phyloP scores from a whole-genome alignment of 2,329 filamentous ascomycete genomes.

The Helminthosporium solani region DNA sequence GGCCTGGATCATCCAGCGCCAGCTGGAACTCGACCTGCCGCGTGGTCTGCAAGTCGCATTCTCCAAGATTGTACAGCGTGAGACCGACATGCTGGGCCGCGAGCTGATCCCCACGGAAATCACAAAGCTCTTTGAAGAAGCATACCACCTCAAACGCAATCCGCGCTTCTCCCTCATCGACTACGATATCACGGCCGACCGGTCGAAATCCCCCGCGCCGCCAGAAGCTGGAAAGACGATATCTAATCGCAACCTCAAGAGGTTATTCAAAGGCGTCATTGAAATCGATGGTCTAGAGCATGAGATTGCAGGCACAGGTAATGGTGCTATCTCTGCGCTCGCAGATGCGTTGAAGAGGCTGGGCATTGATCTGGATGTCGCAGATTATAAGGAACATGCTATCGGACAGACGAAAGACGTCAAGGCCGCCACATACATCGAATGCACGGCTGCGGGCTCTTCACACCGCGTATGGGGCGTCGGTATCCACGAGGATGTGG shows the following conservation, averaged over 20 bases:
- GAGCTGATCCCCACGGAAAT: slow-evolving; percentile 86
- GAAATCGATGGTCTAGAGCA: slow-evolving; percentile 79
- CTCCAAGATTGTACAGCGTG: slow-evolving; percentile 78
- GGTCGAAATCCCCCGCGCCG: slow-evolving; percentile 72
- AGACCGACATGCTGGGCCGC: slow-evolving; percentile 76
- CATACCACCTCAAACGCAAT: slow-evolving; percentile 82
- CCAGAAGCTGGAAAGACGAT: slow-evolving; percentile 68
- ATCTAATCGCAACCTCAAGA: slow-evolving; percentile 74
- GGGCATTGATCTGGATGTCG: slow-evolving; percentile 84
- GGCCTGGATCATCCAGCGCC: slow-evolving; percentile 88
- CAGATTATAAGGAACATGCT: slow-evolving; percentile 95
- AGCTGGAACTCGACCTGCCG: slow-evolving; percentile 87
- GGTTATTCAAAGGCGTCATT: slow-evolving; percentile 83
- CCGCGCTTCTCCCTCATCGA: slow-evolving; percentile 84
- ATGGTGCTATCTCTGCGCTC: slow-evolving; percentile 86
- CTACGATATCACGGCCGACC: slow-evolving; percentile 86
- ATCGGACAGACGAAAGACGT: slow-evolving; percentile 79
- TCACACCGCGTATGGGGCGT: slow-evolving; percentile 83
- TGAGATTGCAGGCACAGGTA: slow-evolving; percentile 75
- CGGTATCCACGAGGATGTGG: slow-evolving; percentile 88
- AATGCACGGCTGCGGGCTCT: slow-evolving; percentile 71
- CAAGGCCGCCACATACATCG: slow-evolving; percentile 94
- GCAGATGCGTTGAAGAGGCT: slow-evolving; percentile 76
- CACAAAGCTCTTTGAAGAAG: slow-evolving; percentile 79
- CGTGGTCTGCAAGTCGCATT: slow-evolving; percentile 91